Evolutionary conservation across 495 filamentous ascomycete genomes (phyloP), one percentile per base, ranked within the genome.

Genomic region (Bryoglossum gracile): DNA sequence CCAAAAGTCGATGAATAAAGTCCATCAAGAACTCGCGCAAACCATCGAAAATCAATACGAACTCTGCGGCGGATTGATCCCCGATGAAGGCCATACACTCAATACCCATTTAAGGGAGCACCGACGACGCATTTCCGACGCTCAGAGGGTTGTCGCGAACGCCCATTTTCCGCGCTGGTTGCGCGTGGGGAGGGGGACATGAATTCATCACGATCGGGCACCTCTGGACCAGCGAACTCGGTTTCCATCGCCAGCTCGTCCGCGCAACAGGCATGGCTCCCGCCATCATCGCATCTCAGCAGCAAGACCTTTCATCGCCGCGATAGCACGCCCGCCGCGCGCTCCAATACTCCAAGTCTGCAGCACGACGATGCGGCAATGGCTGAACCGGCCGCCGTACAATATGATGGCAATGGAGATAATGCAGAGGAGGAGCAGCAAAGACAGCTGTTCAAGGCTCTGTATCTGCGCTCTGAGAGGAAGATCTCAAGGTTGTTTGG

Each of bases 351-450:
- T 41, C 55, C 58, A 30, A 55, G 25, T 49, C 30, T 48, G 43
- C 33, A 34, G 6, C 21, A 47, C 54, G 46, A 55, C 36, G 59
- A 62, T 59, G 56, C 53, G 21, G 43, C 36, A 50, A 51, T 54
- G 56, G 33, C 36, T 26, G 56, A 57, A 39, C 30, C 59, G 59
- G 54, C 53, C 42, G 25, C 56, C 56, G 53, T 57, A 57, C 50
- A 50, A 60, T 50, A 43, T 57, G n/a, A n/a, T n/a, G n/a, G n/a
- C n/a, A 50, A 59, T 49, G 57, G 48, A 44, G 53, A 59, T 40
- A 55, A 54, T 46, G 64, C 58, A 52, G 83, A 86, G 46, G 83
- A 87, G 48, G 82, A 87, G 62, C 74, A 78, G 47, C 72, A 74
- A 61, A 67, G 79, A 51, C 73, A 74, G 34, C 59, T 74, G 53